These are phyloP conservation scores for Penicillium longicatenatum DNA, from an alignment of 495 filamentous ascomycete species.

Conservation along the genomic window DNA sequence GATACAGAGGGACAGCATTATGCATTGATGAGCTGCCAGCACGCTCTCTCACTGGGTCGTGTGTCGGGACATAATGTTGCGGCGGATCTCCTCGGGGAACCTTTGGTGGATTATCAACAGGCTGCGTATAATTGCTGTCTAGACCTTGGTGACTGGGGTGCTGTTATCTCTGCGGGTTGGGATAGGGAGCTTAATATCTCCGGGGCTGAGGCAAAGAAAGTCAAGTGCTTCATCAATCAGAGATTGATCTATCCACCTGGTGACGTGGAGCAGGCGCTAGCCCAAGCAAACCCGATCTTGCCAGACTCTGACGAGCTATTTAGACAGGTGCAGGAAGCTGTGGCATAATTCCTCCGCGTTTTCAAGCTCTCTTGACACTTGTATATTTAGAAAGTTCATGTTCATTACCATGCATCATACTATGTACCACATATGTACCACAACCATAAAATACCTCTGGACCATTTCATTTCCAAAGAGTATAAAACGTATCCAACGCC, in stretches of 20 bases:
- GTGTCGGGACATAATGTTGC: constrained; percentile 35
- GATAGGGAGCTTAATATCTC: constrained; percentile 11
- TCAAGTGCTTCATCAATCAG: constrained; percentile 20
- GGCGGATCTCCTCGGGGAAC: constrained; percentile 20
- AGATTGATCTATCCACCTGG: constrained; percentile 16
- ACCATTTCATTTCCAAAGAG: background rate
- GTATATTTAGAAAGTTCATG: background rate
- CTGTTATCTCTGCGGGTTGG: constrained; percentile 15
- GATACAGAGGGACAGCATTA: constrained; percentile 16
- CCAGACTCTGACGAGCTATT: constrained; percentile 18
- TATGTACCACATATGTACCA: background rate
- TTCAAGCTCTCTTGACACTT: background rate
- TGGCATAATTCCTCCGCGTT: background rate
- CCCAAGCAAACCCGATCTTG: constrained; percentile 18
- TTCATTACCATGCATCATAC: background rate
- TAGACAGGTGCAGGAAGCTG: constrained; percentile 11
- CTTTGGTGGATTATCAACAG: constrained; percentile 11
- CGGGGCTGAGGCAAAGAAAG: constrained; percentile 11
- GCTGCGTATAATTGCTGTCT: constrained; percentile 15
- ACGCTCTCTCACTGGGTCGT: constrained; percentile 32
- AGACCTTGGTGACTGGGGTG: constrained; percentile 14
- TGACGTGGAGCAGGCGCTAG: constrained; percentile 19
- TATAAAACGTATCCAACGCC: background rate
- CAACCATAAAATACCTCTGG: background rate
- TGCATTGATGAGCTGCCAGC: constrained; percentile 36